Evolutionary conservation across 164 flowering plant species (phyloP).

Genomic region (Platanus orientalis): DNA sequence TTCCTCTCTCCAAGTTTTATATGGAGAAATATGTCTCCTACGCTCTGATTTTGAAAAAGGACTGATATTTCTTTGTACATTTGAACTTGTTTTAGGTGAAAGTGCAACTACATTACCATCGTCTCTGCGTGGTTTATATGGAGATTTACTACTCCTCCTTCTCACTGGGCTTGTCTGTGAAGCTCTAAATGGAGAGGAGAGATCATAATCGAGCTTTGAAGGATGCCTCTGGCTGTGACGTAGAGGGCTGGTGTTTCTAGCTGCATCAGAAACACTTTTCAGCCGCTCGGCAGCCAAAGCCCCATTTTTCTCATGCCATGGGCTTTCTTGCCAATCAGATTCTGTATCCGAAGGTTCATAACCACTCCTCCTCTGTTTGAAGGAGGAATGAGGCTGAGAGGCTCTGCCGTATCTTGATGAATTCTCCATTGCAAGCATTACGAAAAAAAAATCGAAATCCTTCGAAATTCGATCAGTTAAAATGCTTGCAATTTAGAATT

Average conservation of each 20-base stretch:
- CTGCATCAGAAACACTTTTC: constrained; percentile 1
- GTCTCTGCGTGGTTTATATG: constrained; percentile 32
- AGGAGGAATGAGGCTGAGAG: constrained; percentile 10
- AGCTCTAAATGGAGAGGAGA: constrained; percentile 16
- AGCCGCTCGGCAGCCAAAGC: constrained; percentile 10
- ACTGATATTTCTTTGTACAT: constrained; percentile 25
- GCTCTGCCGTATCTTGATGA: constrained; percentile 21
- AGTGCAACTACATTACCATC: constrained; percentile 16
- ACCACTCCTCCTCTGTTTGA: constrained; percentile 44
- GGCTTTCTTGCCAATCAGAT: no score
- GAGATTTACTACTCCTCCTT: no score
- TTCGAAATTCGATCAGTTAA: background rate
- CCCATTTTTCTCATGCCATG: constrained; percentile 40
- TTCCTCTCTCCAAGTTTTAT: constrained; percentile 27
- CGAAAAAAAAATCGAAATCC: background rate
- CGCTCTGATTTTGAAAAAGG: constrained; percentile 30
- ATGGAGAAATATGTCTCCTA: constrained; percentile 38
- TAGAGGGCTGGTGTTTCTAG: constrained; percentile 25
- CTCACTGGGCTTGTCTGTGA: constrained; percentile 16
- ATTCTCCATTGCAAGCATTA: constrained; percentile 29
- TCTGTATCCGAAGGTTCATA: constrained; percentile 84
- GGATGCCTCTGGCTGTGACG: constrained; percentile 10
- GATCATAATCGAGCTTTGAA: constrained; percentile 9
- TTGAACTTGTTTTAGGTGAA: constrained; percentile 13
- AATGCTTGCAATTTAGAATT: background rate